phyloP scores from a whole-genome alignment of 495 filamentous ascomycete species.

The Neurospora africana region DNA sequence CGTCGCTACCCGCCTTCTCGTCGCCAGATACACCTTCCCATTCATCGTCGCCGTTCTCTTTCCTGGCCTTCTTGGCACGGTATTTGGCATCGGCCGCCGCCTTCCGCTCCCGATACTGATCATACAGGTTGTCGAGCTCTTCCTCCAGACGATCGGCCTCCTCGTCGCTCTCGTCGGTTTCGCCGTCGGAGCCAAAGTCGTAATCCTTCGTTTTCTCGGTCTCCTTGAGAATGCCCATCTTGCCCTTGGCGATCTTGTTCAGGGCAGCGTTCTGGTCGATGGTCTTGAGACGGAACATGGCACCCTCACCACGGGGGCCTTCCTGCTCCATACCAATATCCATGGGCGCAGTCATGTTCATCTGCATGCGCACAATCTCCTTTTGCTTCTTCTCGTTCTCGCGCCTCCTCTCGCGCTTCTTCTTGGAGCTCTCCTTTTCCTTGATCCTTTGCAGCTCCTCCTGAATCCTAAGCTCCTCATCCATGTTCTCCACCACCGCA shows the following conservation, averaged over 20 bases:
- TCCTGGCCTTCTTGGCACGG: conserved; percentile 76
- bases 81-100: conserved; percentile 73
- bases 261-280: conserved; percentile 64
- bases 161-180: conserved; percentile 57
- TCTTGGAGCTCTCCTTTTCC: conserved; percentile 61
- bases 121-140: conserved; percentile 79
- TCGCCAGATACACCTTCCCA: conserved; percentile 82
- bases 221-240: conserved; percentile 53
- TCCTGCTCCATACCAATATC: conserved; percentile 91
- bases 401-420: conserved; percentile 67
- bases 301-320: conserved; percentile 63
- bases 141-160: conserved; percentile 73
- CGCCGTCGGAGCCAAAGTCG: conserved; percentile 43
- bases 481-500: conserved; percentile 75
- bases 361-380: conserved; percentile 86
- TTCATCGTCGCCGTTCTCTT: conserved; percentile 73
- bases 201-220: conserved; percentile 46
- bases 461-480: conserved; percentile 84
- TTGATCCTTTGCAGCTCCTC: conserved; percentile 72
- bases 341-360: conserved; percentile 91
- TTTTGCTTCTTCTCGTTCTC: conserved; percentile 86
- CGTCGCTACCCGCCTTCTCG: conserved; percentile 48
- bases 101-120: conserved; percentile 71
- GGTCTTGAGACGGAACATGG: conserved; percentile 72
- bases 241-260: conserved; percentile 63